Evolutionary conservation across 345 rosid genomes (phyloP).

Genomic region (Eutrema yunnanense): DNA sequence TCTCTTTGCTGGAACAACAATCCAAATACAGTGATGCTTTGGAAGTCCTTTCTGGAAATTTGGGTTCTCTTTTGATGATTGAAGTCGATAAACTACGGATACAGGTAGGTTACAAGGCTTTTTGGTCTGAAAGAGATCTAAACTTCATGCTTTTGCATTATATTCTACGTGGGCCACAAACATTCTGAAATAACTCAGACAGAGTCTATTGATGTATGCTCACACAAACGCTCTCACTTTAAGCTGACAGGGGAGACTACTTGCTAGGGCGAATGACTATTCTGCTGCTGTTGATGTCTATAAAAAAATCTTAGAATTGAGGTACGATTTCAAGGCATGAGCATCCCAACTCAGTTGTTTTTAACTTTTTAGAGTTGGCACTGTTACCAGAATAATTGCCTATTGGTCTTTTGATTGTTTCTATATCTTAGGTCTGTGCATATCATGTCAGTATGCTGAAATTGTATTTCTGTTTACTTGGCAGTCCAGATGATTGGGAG

Average conservation of each 20-base stretch:
- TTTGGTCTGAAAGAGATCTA: not conserved
- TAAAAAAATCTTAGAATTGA: slow-evolving; percentile 63
- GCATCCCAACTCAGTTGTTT: not conserved
- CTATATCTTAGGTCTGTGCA: not conserved
- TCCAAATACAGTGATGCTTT: slow-evolving; percentile 73
- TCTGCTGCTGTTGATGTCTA: slow-evolving; percentile 55
- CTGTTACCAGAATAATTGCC: not conserved
- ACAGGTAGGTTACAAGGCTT: slow-evolving; percentile 58
- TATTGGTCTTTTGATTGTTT: not conserved
- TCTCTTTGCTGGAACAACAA: slow-evolving; percentile 88
- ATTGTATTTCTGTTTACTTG: slow-evolving; percentile 32
- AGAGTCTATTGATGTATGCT: slow-evolving; percentile 4
- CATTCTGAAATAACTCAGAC: not conserved
- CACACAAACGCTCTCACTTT: slow-evolving; percentile 41
- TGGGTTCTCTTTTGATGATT: slow-evolving; percentile 84
- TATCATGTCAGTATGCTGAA: slow-evolving; percentile 24
- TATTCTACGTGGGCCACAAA: not conserved
- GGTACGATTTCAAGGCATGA: slow-evolving; percentile 42
- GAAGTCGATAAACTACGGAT: slow-evolving; percentile 86
- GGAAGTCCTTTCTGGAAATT: slow-evolving; percentile 71
- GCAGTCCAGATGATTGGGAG: slow-evolving; percentile 99
- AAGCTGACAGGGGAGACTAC: slow-evolving; percentile 94
- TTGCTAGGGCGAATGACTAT: slow-evolving; percentile 56
- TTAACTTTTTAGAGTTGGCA: not conserved
- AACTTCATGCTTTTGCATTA: not conserved